phyloP scores from a whole-genome alignment of 495 filamentous ascomycete species.

The Tuber borchii region DNA sequence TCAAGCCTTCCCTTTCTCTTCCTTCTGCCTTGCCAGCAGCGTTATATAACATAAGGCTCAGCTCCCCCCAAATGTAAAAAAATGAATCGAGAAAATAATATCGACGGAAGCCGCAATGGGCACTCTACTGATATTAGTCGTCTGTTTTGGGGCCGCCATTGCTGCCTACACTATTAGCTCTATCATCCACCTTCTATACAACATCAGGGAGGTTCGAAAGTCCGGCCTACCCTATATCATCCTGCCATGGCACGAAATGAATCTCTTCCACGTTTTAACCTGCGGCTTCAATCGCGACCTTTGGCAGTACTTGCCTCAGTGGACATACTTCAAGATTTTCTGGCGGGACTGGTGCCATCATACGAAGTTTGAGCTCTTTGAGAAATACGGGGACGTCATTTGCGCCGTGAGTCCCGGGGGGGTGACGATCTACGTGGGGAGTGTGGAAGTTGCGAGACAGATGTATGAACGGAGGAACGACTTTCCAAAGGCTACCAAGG shows the following conservation, averaged over 20 bases:
- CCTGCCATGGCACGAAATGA: slow-evolving; percentile 14
- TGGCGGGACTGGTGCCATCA: slow-evolving; percentile 22
- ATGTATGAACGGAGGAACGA: slow-evolving; percentile 13
- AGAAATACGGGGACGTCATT: slow-evolving; percentile 22
- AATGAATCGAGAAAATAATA: not conserved
- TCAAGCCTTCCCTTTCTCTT: not conserved
- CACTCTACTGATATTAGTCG: not conserved
- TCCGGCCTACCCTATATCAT: slow-evolving; percentile 26
- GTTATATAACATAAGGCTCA: not conserved
- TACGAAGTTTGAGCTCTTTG: slow-evolving; percentile 21
- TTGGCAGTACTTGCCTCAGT: slow-evolving; percentile 20
- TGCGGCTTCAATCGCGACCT: slow-evolving; percentile 9
- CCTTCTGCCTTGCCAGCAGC: not conserved
- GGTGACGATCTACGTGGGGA: slow-evolving; percentile 16
- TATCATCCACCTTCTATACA: slow-evolving; percentile 1
- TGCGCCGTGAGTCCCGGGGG: slow-evolving; percentile 17
- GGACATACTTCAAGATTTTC: slow-evolving; percentile 30
- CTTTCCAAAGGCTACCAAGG: slow-evolving; percentile 23
- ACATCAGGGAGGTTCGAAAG: slow-evolving; percentile 14
- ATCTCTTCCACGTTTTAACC: slow-evolving; percentile 7
- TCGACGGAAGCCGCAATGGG: not conserved
- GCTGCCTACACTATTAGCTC: not conserved
- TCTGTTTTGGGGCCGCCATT: not conserved
- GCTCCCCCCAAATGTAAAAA: not conserved
- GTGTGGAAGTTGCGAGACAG: slow-evolving; percentile 17